Evolutionary conservation across 2,329 filamentous ascomycete species (phyloP).

Genomic region (Scopulariopsis brevicaulis): DNA sequence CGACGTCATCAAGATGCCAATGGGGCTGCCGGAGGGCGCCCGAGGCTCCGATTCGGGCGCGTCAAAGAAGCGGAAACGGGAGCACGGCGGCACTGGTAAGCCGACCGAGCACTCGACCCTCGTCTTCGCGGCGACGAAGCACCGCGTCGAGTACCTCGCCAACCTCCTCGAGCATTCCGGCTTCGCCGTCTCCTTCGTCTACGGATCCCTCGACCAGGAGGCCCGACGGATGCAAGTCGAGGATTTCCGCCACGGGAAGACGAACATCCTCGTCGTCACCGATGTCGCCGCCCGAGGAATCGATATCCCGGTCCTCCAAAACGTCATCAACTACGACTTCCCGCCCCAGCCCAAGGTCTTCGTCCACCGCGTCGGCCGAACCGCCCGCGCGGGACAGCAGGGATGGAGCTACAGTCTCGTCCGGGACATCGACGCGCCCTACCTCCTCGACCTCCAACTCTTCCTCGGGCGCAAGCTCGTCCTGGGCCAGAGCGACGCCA

Average conservation of each 20-base stretch:
- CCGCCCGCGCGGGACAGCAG: constrained; percentile 80
- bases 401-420: constrained; percentile 96
- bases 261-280: constrained; percentile 88
- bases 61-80: constrained; percentile 65
- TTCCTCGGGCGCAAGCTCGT: constrained; percentile 82
- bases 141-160: constrained; percentile 90
- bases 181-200: constrained; percentile 87
- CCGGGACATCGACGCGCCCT: constrained; percentile 77
- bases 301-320: constrained; percentile 89
- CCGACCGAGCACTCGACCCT: constrained; percentile 90
- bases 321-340: constrained; percentile 98
- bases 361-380: constrained; percentile 90
- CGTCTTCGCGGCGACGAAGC: constrained; percentile 88
- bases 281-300: constrained; percentile 96
- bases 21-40: constrained; percentile 44
- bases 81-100: constrained; percentile 48
- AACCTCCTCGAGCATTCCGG: constrained; percentile 69
- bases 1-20: constrained; percentile 86
- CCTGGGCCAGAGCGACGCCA: constrained; percentile 53
- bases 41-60: constrained; percentile 29
- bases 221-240: constrained; percentile 88
- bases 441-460: constrained; percentile 85
- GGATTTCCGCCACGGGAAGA: constrained; percentile 72
- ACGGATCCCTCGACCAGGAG: constrained; percentile 88
- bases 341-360: constrained; percentile 95